phyloP scores from a whole-genome alignment of 148 eudicot species.

The Chenopodium suecicum region DNA sequence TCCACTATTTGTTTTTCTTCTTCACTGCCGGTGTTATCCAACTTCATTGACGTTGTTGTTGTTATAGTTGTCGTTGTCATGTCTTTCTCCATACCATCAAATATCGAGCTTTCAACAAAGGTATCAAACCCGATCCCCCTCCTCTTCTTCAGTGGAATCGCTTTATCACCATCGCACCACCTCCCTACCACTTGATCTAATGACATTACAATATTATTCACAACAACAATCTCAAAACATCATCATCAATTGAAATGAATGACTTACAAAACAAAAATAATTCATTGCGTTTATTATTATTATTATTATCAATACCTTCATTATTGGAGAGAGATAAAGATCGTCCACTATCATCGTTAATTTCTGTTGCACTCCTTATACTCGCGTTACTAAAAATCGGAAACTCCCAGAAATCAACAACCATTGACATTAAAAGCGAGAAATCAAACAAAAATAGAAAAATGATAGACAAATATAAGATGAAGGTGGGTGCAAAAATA shows the following conservation, averaged over 20 bases:
- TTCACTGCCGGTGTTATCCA: constrained; percentile 15
- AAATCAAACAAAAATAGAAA: constrained; percentile 18
- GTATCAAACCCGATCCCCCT: constrained; percentile 30
- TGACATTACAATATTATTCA: not conserved
- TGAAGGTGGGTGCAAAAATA: constrained; percentile 25
- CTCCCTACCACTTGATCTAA: not conserved
- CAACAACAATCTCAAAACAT: not conserved
- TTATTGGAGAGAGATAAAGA: constrained; percentile 7
- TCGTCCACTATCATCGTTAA: not conserved
- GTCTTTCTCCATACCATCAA: not conserved
- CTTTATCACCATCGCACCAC: constrained; percentile 39
- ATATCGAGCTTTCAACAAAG: too few species aligned
- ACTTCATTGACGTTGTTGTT: not conserved
- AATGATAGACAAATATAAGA: not conserved
- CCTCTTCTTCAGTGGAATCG: constrained; percentile 65
- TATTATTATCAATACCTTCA: constrained; percentile 13
- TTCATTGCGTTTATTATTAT: too few species aligned
- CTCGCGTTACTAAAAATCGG: constrained; percentile 40
- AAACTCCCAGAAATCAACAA: constrained; percentile 30
- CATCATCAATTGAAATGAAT: not conserved
- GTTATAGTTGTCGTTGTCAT: not conserved
- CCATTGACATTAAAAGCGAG: constrained; percentile 21
- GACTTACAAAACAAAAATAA: too few species aligned
- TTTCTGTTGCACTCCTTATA: constrained; percentile 6
- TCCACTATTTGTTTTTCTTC: not conserved